phyloP scores from a whole-genome alignment of 768 basidiomycete genomes.

The Suillus spraguei region DNA sequence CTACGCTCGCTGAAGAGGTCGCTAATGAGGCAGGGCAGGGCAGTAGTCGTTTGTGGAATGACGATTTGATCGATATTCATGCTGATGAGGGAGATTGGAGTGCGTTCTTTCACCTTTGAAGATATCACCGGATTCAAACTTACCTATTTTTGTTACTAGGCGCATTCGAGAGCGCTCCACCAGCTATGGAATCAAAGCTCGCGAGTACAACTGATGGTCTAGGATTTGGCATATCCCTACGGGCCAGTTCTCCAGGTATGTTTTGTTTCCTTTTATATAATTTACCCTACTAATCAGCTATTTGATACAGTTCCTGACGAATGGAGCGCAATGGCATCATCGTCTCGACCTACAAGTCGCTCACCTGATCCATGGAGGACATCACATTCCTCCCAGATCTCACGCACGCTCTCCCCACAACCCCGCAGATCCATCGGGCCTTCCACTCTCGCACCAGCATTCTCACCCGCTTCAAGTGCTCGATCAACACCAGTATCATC shows the following conservation, averaged over 20 bases:
- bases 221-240: constrained; percentile 26
- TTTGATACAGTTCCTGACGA: constrained; percentile 16
- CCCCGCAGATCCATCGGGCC: constrained; percentile 11
- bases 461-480: constrained; percentile 23
- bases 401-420: constrained; percentile 27
- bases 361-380: constrained; percentile 21
- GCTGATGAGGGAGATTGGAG: constrained; percentile 97
- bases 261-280: neutral
- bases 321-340: constrained; percentile 25
- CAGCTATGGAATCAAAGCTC: constrained; percentile 29
- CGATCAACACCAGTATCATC: constrained; percentile 31
- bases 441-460: constrained; percentile 6
- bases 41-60: constrained; percentile 65
- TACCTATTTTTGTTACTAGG: constrained; percentile 40
- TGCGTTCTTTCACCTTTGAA: constrained; percentile 39
- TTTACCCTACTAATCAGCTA: neutral
- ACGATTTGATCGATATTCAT: constrained; percentile 90
- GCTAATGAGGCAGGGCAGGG: constrained; percentile 34
- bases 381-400: constrained; percentile 18
- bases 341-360: constrained; percentile 9
- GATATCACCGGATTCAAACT: neutral
- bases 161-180: constrained; percentile 69
- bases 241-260: neutral
- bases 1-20: constrained; percentile 56
- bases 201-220: constrained; percentile 24